Conservation (phyloP, 1,284 basidiomycete species). For the Apiotrichum brassicae region DNA sequence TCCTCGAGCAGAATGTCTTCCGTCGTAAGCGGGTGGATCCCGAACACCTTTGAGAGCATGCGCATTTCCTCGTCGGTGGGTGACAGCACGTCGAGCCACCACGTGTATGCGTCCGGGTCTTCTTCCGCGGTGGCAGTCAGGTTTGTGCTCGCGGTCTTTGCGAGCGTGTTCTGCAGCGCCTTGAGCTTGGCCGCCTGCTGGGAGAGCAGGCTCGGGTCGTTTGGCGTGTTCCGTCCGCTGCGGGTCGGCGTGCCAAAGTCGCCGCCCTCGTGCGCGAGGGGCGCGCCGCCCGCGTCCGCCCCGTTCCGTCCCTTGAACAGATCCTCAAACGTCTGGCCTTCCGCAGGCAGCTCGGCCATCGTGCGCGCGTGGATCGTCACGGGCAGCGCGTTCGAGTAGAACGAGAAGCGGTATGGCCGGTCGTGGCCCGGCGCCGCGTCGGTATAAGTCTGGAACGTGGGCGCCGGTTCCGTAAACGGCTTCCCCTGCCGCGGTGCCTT, state of each 20-base stretch:
- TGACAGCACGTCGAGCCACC: conserved; percentile 94
- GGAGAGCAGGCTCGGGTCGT: conserved; percentile 12
- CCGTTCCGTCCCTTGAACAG: conserved; percentile 56
- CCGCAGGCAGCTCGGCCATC: conserved; percentile 85
- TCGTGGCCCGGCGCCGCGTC: conserved; percentile 59
- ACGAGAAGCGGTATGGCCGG: conserved; percentile 93
- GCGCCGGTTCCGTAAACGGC: conserved; percentile 7
- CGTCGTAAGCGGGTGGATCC: conserved; percentile 94
- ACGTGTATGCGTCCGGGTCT: conserved; percentile 67
- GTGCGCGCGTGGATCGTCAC: conserved; percentile 93
- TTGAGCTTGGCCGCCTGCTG: conserved; percentile 2
- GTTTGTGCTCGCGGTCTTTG: neutral
- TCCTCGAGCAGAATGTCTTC: conserved; percentile 99
- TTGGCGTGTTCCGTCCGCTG: conserved; percentile 12
- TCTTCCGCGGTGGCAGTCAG: conserved; percentile 13
- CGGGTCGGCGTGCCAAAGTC: conserved; percentile 1
- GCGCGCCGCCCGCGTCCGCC: neutral
- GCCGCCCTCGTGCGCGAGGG: neutral
- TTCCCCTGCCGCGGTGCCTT: conserved; percentile 36
- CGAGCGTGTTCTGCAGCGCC: conserved; percentile 2
- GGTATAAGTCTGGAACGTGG: conserved; percentile 30
- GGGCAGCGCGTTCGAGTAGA: conserved; percentile 89
- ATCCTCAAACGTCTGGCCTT: conserved; percentile 88
- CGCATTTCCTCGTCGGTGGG: conserved; percentile 99
- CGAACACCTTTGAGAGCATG: conserved; percentile 89